Conservation (phyloP, 2,329 filamentous ascomycete species). For the Aspergillus viridinutans region DNA sequence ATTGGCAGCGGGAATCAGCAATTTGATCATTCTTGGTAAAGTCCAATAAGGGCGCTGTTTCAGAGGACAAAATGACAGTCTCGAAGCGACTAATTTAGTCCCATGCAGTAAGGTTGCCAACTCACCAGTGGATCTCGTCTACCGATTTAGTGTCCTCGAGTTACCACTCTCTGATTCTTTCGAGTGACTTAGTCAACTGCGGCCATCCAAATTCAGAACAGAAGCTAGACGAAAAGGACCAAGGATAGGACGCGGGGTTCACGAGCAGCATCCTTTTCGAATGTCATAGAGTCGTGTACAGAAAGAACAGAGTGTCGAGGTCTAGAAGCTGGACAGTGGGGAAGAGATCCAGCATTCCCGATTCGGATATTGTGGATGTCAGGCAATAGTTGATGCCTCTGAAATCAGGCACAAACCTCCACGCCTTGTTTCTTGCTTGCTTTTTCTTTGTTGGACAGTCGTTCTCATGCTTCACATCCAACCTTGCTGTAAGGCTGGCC, state of each 20-base stretch:
- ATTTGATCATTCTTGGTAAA: slow-evolving; percentile 4
- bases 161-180: not conserved
- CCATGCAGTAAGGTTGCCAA: not conserved
- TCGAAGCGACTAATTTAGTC: not conserved
- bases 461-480: slow-evolving; percentile 1
- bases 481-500: not conserved
- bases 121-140: not conserved
- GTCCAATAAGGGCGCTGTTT: slow-evolving; percentile 11
- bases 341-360: not conserved
- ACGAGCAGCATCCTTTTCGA: not conserved
- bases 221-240: not conserved
- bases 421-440: not conserved
- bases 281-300: not conserved
- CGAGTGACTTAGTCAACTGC: not conserved
- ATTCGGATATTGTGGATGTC: not conserved
- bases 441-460: slow-evolving; percentile 4
- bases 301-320: not conserved
- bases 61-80: not conserved
- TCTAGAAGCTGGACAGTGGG: not conserved
- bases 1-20: slow-evolving; percentile 12
- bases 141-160: not conserved
- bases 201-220: not conserved
- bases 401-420: slow-evolving; percentile 4
- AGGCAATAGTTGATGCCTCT: slow-evolving; percentile 3
- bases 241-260: not conserved